Percentiles rank a stretch among this genome's conserved stretches.
phyloP scores from a whole-genome alignment of 2,329 filamentous ascomycete species.

The Aspergillus terreus region DNA sequence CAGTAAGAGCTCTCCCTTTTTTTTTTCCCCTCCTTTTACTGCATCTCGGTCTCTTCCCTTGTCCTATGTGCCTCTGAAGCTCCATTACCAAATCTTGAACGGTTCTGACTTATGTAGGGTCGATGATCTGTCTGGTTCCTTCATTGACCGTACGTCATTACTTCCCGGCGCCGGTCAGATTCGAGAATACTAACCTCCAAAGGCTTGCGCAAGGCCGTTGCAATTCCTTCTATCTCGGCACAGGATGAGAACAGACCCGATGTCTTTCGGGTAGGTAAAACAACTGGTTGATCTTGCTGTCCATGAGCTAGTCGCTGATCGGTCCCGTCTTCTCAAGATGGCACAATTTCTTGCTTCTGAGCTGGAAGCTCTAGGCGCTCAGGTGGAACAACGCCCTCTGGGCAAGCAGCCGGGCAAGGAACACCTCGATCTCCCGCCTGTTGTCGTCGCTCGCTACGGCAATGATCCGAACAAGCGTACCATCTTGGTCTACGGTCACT shows the following conservation, averaged over 20 bases:
- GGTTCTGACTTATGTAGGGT: slow-evolving; percentile 45
- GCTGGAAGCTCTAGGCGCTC: slow-evolving; percentile 77
- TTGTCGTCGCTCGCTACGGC: slow-evolving; percentile 88
- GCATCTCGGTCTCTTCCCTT: neutral
- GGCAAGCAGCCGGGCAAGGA: slow-evolving; percentile 92
- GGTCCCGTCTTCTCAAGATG: slow-evolving; percentile 56
- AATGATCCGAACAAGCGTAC: slow-evolving; percentile 89
- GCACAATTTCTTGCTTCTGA: slow-evolving; percentile 83
- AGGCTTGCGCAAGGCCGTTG: slow-evolving; percentile 79
- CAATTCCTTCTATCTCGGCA: slow-evolving; percentile 92
- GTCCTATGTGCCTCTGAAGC: neutral
- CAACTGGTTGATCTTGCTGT: neutral
- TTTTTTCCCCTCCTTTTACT: neutral
- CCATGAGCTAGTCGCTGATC: slow-evolving; percentile 1
- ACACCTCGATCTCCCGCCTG: slow-evolving; percentile 84
- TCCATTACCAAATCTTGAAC: neutral
- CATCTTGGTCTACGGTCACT: slow-evolving; percentile 96
- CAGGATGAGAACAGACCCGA: slow-evolving; percentile 84
- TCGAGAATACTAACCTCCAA: slow-evolving; percentile 6
- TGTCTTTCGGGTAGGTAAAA: slow-evolving; percentile 67
- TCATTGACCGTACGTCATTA: slow-evolving; percentile 67
- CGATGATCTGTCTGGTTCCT: slow-evolving; percentile 71
- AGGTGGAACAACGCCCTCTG: slow-evolving; percentile 79
- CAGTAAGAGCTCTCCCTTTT: slow-evolving; percentile 48
- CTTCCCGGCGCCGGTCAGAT: too few relatives aligned